Conservation (phyloP, 2,329 filamentous ascomycete species). For the Ascochyta fabae region DNA sequence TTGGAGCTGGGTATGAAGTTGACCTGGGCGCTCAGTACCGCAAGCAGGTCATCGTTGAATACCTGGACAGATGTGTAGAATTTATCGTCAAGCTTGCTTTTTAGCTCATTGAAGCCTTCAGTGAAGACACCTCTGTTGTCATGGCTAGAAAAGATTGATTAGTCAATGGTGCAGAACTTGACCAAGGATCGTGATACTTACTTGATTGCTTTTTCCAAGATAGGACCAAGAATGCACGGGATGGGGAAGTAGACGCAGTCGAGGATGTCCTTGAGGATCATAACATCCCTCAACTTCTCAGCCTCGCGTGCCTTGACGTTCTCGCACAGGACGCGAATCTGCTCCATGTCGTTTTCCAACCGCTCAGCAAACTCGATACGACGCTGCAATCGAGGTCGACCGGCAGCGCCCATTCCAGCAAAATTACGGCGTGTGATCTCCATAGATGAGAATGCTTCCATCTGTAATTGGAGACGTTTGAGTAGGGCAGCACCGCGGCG, state of each 20-base stretch:
- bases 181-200: slow-evolving; percentile 63
- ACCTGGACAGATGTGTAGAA: slow-evolving; percentile 65
- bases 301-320: slow-evolving; percentile 77
- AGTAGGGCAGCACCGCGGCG: slow-evolving; percentile 88
- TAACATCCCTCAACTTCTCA: slow-evolving; percentile 76
- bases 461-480: slow-evolving; percentile 90
- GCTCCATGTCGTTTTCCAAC: slow-evolving; percentile 77
- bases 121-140: slow-evolving; percentile 62
- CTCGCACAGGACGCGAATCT: slow-evolving; percentile 73
- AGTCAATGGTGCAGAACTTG: slow-evolving; percentile 7
- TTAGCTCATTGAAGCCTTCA: slow-evolving; percentile 60
- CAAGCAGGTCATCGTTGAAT: slow-evolving; percentile 66
- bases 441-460: slow-evolving; percentile 97
- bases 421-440: slow-evolving; percentile 96
- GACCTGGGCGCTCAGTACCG: slow-evolving; percentile 62
- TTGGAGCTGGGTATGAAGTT: slow-evolving; percentile 55
- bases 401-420: slow-evolving; percentile 88
- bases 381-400: slow-evolving; percentile 76
- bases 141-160: slow-evolving; percentile 29
- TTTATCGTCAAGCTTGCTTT: slow-evolving; percentile 61
- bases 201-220: slow-evolving; percentile 80
- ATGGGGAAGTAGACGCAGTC: slow-evolving; percentile 93
- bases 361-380: slow-evolving; percentile 87
- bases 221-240: slow-evolving; percentile 74
- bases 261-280: slow-evolving; percentile 78